These are phyloP conservation scores for Physaria fendleri DNA, from an alignment of 345 rosid species.

Conservation along the genomic window DNA sequence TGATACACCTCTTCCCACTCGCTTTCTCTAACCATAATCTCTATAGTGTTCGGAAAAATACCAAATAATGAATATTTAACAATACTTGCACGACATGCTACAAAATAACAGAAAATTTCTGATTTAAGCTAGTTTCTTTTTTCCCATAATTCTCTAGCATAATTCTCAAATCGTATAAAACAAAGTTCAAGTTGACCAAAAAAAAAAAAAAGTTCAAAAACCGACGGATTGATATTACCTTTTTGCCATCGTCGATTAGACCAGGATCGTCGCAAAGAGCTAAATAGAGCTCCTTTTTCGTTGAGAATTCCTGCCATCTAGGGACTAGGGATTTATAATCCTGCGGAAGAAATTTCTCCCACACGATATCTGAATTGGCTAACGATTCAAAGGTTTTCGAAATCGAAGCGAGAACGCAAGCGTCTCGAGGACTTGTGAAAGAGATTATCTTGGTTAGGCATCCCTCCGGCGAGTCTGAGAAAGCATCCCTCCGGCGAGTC, in stretches of 20 bases:
- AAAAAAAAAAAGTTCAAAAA: not conserved
- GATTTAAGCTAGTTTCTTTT: too few species aligned
- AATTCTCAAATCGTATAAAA: not conserved
- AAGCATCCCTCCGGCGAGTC: not conserved
- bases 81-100: too few species aligned
- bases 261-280: conserved; percentile 35
- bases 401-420: conserved; percentile 36
- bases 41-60: too few species aligned
- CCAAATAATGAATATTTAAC: too few species aligned
- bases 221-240: too few species aligned
- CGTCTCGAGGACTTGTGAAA: conserved; percentile 35
- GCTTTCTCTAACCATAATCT: too few species aligned
- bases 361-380: conserved; percentile 36
- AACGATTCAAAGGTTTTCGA: conserved; percentile 35
- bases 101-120: too few species aligned
- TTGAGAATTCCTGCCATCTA: not conserved
- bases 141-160: not conserved
- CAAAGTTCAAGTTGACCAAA: not conserved
- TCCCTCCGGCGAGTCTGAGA: conserved; percentile 26
- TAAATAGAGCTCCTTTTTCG: conserved; percentile 42
- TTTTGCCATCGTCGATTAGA: conserved; percentile 35
- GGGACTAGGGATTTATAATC: conserved; percentile 26
- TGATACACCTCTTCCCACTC: conserved; percentile 18
- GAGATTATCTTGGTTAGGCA: conserved; percentile 41
- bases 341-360: conserved; percentile 45